These are phyloP conservation scores for Aspergillus clavatus DNA, from an alignment of 2,329 filamentous ascomycete species.

Conservation along the genomic window DNA sequence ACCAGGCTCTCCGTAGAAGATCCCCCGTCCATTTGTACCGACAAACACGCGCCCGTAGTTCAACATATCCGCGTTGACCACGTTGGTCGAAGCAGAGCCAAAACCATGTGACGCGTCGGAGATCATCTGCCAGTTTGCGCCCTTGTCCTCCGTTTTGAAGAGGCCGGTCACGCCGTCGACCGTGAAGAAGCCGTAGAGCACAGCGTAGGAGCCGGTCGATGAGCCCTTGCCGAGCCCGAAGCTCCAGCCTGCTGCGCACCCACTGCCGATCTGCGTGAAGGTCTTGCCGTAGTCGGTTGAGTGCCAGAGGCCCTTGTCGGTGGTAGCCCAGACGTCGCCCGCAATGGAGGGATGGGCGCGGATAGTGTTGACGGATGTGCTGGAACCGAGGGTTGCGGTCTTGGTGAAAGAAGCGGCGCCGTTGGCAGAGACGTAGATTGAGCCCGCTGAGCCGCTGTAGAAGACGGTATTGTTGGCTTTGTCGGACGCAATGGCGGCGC, in stretches of 20 bases:
- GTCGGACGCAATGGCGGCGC: conserved; percentile 51
- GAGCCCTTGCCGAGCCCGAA: conserved; percentile 23
- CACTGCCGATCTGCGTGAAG: conserved; percentile 38
- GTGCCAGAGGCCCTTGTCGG: conserved; percentile 51
- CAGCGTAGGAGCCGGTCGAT: conserved; percentile 15
- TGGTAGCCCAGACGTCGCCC: conserved; percentile 28
- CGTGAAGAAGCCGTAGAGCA: conserved; percentile 26
- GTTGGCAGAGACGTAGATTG: conserved; percentile 52
- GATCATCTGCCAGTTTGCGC: conserved; percentile 25
- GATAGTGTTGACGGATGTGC: conserved; percentile 15
- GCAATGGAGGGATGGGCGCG: conserved; percentile 18
- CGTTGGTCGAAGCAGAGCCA: conserved; percentile 22
- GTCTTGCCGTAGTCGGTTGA: conserved; percentile 49
- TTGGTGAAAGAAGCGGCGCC: conserved; percentile 45
- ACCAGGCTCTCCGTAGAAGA: conserved; percentile 26
- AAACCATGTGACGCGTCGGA: conserved; percentile 24
- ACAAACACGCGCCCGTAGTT: conserved; percentile 29
- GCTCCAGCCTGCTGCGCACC: conserved; percentile 14
- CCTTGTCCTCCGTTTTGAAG: conserved; percentile 24
- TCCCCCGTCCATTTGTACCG: conserved; percentile 32
- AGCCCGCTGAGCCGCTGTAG: conserved; percentile 46
- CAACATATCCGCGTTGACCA: conserved; percentile 23
- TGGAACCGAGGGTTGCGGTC: conserved; percentile 35
- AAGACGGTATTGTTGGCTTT: conserved; percentile 51
- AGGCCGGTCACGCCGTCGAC: conserved; percentile 20